These are phyloP conservation scores for Vigna mungo DNA, from an alignment of 306 rosid species.

Conservation along the genomic window DNA sequence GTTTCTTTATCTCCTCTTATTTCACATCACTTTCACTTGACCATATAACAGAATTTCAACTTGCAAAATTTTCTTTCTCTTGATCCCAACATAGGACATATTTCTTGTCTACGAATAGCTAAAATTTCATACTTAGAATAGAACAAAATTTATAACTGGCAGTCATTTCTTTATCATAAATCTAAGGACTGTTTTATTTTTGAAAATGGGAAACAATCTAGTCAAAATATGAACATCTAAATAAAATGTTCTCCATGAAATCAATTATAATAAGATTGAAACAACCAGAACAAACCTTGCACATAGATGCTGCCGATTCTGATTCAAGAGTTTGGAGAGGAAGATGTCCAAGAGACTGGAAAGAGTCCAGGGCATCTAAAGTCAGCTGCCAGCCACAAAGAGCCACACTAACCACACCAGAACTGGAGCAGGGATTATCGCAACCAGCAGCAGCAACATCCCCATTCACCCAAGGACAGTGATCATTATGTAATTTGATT, in stretches of 20 bases:
- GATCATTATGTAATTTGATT: slow-evolving; percentile 82
- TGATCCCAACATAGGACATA: not conserved
- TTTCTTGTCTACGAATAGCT: not conserved
- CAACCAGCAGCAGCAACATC: slow-evolving; percentile 95
- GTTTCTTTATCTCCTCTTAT: not conserved
- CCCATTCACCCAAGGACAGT: slow-evolving; percentile 98
- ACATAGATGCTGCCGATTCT: slow-evolving; percentile 95
- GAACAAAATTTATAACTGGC: slow-evolving; percentile 22
- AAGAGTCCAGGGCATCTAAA: slow-evolving; percentile 84
- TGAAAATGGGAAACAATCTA: slow-evolving; percentile 10
- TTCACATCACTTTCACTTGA: not conserved
- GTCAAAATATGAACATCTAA: slow-evolving; percentile 34
- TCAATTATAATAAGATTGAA: slow-evolving; percentile 9
- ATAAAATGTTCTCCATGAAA: slow-evolving; percentile 18
- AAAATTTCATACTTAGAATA: slow-evolving; percentile 13
- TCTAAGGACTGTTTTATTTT: not conserved
- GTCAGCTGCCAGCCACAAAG: slow-evolving; percentile 98
- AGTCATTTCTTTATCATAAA: slow-evolving; percentile 21
- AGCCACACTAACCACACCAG: slow-evolving; percentile 67
- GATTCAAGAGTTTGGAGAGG: slow-evolving; percentile 86
- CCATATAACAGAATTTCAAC: not conserved
- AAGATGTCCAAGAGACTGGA: slow-evolving; percentile 74
- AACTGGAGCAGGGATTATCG: slow-evolving; percentile 54
- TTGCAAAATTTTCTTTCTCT: not conserved
- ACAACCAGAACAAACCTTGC: slow-evolving; percentile 70